Percentiles rank a stretch among this genome's conserved stretches.
Conservation (phyloP, 371 early-diverging fungal species). For the Mortierella sp. region DNA sequence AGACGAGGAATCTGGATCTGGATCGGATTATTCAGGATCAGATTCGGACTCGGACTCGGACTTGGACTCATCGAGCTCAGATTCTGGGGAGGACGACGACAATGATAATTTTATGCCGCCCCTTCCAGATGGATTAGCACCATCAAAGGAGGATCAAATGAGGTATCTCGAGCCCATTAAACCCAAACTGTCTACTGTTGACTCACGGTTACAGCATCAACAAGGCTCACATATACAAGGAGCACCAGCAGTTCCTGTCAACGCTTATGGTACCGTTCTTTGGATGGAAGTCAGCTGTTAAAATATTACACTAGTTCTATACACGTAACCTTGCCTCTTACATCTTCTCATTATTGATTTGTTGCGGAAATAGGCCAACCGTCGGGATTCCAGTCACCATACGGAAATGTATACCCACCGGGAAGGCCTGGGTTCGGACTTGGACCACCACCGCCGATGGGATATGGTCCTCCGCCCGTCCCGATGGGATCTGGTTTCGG, state of each 20-base stretch:
- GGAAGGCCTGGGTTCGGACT: slow-evolving; percentile 23
- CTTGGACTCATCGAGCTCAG: slow-evolving; percentile 33
- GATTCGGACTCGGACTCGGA: slow-evolving; percentile 38
- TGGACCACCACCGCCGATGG: slow-evolving; percentile 31
- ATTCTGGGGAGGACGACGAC: slow-evolving; percentile 28
- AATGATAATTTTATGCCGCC: slow-evolving; percentile 45
- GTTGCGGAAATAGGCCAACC: slow-evolving; percentile 12
- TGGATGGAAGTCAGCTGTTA: no score
- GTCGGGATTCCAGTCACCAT: slow-evolving; percentile 24
- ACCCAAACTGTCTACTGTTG: slow-evolving; percentile 11
- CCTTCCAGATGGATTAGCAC: slow-evolving; percentile 42
- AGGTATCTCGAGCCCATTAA: slow-evolving; percentile 19
- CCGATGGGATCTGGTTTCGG: slow-evolving; percentile 25
- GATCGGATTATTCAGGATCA: slow-evolving; percentile 10
- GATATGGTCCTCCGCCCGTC: slow-evolving; percentile 15
- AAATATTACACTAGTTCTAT: no score
- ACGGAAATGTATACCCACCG: slow-evolving; percentile 24
- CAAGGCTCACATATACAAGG: slow-evolving; percentile 16
- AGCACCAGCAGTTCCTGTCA: slow-evolving; percentile 19
- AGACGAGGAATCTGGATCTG: neutral
- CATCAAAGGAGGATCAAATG: slow-evolving; percentile 27
- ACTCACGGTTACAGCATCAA: slow-evolving; percentile 25
- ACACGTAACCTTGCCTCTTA: no score
- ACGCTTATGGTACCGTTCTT: slow-evolving; percentile 21
- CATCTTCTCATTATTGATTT: no score